Conservation (phyloP, 2,329 filamentous ascomycete species). For the Fusarium nelsonii region DNA sequence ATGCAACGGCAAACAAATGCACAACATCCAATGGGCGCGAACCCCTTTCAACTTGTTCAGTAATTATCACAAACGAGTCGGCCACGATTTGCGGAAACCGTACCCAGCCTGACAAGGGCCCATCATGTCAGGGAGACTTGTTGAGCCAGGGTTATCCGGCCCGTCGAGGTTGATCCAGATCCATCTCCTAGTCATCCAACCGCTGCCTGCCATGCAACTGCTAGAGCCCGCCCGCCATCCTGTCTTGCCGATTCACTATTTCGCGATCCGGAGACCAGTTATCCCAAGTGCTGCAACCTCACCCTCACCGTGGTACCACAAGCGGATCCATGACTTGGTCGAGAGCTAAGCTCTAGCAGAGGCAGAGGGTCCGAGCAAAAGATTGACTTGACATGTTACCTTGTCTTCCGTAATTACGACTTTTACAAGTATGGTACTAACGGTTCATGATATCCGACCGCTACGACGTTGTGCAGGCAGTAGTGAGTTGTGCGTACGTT, state of each 20-base stretch:
- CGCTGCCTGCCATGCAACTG: conserved; percentile 11
- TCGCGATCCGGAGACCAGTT: conserved; percentile 33
- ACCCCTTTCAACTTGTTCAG: conserved; percentile 38
- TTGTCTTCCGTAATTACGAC: conserved; percentile 20
- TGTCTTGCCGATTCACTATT: conserved; percentile 41
- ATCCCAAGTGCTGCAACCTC: conserved; percentile 33
- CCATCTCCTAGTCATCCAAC: conserved; percentile 35
- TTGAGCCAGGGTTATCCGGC: conserved; percentile 36
- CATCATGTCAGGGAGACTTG: conserved; percentile 17
- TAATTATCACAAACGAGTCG: conserved; percentile 28
- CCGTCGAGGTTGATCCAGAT: conserved; percentile 47
- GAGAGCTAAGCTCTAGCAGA: conserved; percentile 15
- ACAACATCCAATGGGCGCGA: not conserved
- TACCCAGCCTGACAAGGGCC: conserved; percentile 36
- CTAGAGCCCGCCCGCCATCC: conserved; percentile 26
- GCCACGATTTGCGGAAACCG: conserved; percentile 39
- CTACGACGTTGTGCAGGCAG: not conserved
- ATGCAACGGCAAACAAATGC: not conserved
- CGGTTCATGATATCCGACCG: conserved; percentile 8
- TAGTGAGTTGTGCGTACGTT: not conserved
- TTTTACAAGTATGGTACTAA: conserved; percentile 3
- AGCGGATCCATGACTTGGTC: conserved; percentile 26
- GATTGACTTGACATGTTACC: conserved; percentile 7
- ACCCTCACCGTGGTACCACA: conserved; percentile 29
- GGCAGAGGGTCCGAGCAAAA: conserved; percentile 37